Evolutionary conservation across 192 early-diverging fungal species (phyloP).

Genomic region (Entomortierella lignicola): DNA sequence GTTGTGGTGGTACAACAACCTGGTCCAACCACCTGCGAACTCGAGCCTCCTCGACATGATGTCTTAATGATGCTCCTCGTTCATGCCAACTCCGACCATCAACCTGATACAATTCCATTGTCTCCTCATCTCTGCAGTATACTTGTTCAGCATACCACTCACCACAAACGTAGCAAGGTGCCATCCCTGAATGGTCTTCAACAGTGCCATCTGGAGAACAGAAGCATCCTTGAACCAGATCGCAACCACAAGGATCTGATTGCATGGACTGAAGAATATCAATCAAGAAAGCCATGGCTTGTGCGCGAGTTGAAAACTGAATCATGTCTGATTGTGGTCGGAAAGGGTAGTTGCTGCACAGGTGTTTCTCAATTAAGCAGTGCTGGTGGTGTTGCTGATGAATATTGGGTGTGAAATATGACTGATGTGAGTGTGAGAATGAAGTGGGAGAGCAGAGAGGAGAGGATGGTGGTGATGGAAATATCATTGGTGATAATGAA

Average conservation of each 20-base stretch:
- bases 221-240: conserved; percentile 33
- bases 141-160: conserved; percentile 51
- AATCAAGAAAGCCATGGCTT: conserved; percentile 52
- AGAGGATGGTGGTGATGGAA: conserved; percentile 14
- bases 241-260: conserved; percentile 37
- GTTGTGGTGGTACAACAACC: conserved; percentile 25
- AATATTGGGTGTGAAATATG: no score
- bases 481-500: neutral
- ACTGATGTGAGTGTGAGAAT: neutral
- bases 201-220: conserved; percentile 32
- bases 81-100: conserved; percentile 47
- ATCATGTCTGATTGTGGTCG: conserved; percentile 8
- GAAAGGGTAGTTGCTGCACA: conserved; percentile 1
- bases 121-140: conserved; percentile 7
- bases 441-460: conserved; percentile 9
- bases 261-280: conserved; percentile 31
- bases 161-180: conserved; percentile 50
- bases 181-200: conserved; percentile 36
- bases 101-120: conserved; percentile 10
- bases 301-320: conserved; percentile 43
- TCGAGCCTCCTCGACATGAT: conserved; percentile 27
- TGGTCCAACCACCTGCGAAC: conserved; percentile 37
- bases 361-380: conserved; percentile 16
- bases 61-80: conserved; percentile 23
- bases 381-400: conserved; percentile 20